Evolutionary conservation across 805 yeast genomes (phyloP).

Genomic region (Ogataea methanolica): DNA sequence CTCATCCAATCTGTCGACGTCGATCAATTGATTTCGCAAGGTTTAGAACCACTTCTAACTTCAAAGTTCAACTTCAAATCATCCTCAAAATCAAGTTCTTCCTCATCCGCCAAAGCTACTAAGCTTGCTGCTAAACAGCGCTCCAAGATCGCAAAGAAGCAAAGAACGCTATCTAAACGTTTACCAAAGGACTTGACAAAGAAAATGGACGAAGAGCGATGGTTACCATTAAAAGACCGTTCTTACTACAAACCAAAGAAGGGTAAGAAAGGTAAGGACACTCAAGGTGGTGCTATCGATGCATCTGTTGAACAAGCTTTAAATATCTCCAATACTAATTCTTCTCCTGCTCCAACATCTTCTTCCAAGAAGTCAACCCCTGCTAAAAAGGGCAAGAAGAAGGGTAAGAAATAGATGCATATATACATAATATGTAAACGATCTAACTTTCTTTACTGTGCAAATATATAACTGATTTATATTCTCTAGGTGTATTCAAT

Average conservation of each 20-base stretch:
- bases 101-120: conserved; percentile 1
- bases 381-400: conserved; percentile 26
- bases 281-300: conserved; percentile 60
- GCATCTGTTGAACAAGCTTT: conserved; percentile 37
- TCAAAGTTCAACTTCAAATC: conserved; percentile 5
- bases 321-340: conserved; percentile 13
- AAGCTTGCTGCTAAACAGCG: conserved; percentile 3
- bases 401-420: conserved; percentile 21
- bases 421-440: neutral
- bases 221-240: conserved; percentile 88
- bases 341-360: conserved; percentile 11
- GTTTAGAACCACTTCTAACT: conserved; percentile 23
- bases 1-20: conserved; percentile 29
- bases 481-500: too few relatives aligned
- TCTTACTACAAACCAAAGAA: conserved; percentile 76
- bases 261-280: conserved; percentile 50
- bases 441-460: too few relatives aligned
- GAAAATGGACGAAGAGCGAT: conserved; percentile 68
- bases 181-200: conserved; percentile 20
- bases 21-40: conserved; percentile 25
- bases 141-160: conserved; percentile 18
- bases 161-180: conserved; percentile 26
- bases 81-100: neutral
- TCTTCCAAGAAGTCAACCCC: conserved; percentile 8
- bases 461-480: too few relatives aligned